phyloP scores from a whole-genome alignment of 2,329 filamentous ascomycete genomes.

The Septoria petroselini region DNA sequence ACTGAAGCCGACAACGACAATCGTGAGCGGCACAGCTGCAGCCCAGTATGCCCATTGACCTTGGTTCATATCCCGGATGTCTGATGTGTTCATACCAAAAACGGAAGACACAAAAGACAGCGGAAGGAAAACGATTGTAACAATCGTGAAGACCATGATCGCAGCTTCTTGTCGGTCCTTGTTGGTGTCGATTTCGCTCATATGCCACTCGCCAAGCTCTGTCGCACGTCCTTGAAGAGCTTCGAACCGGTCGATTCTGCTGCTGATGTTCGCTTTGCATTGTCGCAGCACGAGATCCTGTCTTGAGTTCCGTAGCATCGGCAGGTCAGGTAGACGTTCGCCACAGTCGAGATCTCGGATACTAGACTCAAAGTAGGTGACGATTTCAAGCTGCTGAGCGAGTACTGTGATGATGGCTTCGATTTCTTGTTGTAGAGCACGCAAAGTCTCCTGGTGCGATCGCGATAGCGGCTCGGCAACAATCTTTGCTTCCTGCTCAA shows the following conservation, averaged over 20 bases:
- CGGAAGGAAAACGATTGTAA: slow-evolving; percentile 45
- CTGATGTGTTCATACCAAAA: slow-evolving; percentile 45
- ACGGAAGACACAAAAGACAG: slow-evolving; percentile 44
- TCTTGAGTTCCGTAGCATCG: slow-evolving; percentile 1
- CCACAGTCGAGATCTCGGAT: slow-evolving; percentile 13
- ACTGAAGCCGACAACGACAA: slow-evolving; percentile 14
- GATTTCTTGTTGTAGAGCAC: slow-evolving; percentile 15
- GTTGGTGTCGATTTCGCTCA: slow-evolving; percentile 15
- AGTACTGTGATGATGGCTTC: slow-evolving; percentile 14
- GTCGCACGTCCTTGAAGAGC: slow-evolving; percentile 11
- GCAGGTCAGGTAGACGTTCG: slow-evolving; percentile 1
- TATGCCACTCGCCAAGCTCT: slow-evolving; percentile 17
- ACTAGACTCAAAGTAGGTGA: slow-evolving; percentile 11
- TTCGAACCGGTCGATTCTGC: slow-evolving; percentile 14
- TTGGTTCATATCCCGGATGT: slow-evolving; percentile 13
- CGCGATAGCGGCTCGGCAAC: slow-evolving; percentile 12
- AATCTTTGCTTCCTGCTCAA: slow-evolving; percentile 16
- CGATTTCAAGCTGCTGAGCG: slow-evolving; percentile 11
- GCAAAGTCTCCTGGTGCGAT: slow-evolving; percentile 15
- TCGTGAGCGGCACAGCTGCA: slow-evolving; percentile 10
- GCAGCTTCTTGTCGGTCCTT: slow-evolving; percentile 19
- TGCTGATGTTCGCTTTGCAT: slow-evolving; percentile 12
- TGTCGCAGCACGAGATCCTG: slow-evolving; percentile 12
- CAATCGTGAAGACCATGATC: slow-evolving; percentile 43
- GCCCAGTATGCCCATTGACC: slow-evolving; percentile 17